Base-by-base conservation (phyloP, 139 green algal species). In the Chlamydomonas applanata region DNA sequence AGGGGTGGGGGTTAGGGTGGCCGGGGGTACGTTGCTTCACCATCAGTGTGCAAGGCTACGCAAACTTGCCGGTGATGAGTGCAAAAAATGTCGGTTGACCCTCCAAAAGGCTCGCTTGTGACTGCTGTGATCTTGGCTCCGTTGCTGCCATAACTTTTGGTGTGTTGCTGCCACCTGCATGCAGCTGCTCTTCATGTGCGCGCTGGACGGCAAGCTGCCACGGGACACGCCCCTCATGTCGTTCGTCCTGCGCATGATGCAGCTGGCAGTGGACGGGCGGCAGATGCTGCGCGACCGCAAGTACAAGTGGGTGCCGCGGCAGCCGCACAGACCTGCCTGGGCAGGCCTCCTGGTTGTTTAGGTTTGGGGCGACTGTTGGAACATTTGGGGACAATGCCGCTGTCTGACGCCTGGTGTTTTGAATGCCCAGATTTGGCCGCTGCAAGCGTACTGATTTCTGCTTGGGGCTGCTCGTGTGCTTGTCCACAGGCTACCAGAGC, bases 181-280 rank as follows among this genome's bases (percentile, higher is more conserved):
- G 20, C 78, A 88, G 73, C 69, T 91, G 27, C 60, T 91, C 13
- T 35, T 82, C 11, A 74, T 85, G 72, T 59, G 86, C 27, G 78
- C 82, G 54, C 34, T 69, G 34, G 1, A 22, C 13, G 25, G 54
- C 25, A 11, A 56, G 64, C 79, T 92, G 34, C 91, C 91, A 4
- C 69, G 70, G 9, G 72, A 88, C 29, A 82, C 87, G 49, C 62
- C 60, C 0, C 57, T 86, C 29, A 80, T 95, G 33, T 32, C 67
- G 20, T 90, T 90, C 64, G 45, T 93, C 36, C 86, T 91, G 30
- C 80, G 84, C 44, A 81, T 96, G 65, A 78, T 95, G 66, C 76
- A 86, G 69, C 79, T 92, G 59, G 88, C 72, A 16, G 65, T 81
- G 1, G 76, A 76, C 20, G 74, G 67, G 13, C 49, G 81, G 11